phyloP scores from a whole-genome alignment of 108 stramenopile genomes.

The Cyclotella choctawhatcheeana region DNA sequence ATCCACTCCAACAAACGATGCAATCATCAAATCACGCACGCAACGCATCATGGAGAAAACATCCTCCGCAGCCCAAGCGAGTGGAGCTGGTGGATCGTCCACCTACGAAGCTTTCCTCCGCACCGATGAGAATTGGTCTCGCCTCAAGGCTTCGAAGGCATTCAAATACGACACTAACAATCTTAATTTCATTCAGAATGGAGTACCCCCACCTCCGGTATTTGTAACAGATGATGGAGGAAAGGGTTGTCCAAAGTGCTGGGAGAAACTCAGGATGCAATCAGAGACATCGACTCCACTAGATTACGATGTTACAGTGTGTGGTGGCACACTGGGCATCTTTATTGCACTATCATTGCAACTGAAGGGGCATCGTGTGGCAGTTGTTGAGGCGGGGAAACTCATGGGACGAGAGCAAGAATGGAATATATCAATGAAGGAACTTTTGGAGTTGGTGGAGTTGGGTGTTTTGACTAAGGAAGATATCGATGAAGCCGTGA shows the following conservation, averaged over 20 bases:
- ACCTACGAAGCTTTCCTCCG: slow-evolving; percentile 72
- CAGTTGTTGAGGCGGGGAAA: slow-evolving; percentile 85
- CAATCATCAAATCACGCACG: slow-evolving; percentile 32
- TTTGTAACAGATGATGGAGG: slow-evolving; percentile 79
- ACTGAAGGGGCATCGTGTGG: slow-evolving; percentile 70
- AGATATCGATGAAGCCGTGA: slow-evolving; percentile 79
- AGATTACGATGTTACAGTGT: slow-evolving; percentile 87
- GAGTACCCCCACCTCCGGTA: slow-evolving; percentile 43
- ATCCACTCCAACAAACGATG: neutral
- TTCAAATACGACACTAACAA: slow-evolving; percentile 62
- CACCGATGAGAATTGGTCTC: slow-evolving; percentile 76
- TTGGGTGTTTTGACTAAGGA: slow-evolving; percentile 78
- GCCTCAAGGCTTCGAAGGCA: slow-evolving; percentile 59
- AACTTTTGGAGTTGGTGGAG: slow-evolving; percentile 78
- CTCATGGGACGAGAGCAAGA: slow-evolving; percentile 90
- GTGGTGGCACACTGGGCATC: slow-evolving; percentile 94
- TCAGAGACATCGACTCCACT: slow-evolving; percentile 27
- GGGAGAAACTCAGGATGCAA: slow-evolving; percentile 67
- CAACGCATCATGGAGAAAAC: slow-evolving; percentile 60
- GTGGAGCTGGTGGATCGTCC: slow-evolving; percentile 78
- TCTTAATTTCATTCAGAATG: slow-evolving; percentile 39
- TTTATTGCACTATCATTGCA: slow-evolving; percentile 89
- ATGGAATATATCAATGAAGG: slow-evolving; percentile 93
- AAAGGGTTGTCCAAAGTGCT: slow-evolving; percentile 66
- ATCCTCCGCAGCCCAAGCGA: slow-evolving; percentile 46